phyloP scores from a whole-genome alignment of 805 yeast species.

The Henningerozyma blattae region DNA sequence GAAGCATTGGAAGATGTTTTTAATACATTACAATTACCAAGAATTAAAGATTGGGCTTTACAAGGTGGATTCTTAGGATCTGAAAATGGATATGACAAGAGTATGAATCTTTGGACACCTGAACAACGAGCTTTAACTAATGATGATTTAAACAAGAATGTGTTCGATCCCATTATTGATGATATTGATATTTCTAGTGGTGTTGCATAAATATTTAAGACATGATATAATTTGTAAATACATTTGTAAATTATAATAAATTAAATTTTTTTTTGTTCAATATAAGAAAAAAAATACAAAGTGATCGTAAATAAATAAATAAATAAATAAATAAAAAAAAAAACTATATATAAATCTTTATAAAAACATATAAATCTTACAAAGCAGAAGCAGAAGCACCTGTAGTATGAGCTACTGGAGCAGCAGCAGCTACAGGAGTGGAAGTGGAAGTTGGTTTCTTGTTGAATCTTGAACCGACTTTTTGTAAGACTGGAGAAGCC shows the following conservation, averaged over 20 bases:
- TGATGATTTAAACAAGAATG: conserved; percentile 54
- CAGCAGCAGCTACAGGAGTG: background rate
- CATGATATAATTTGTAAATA: too few species aligned
- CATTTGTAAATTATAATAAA: too few species aligned
- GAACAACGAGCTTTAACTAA: conserved; percentile 57
- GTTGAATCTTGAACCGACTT: background rate
- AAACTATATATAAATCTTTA: too few species aligned
- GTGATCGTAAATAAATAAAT: too few species aligned
- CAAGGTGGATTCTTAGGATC: conserved; percentile 90
- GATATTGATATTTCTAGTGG: conserved; percentile 69
- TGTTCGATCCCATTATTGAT: conserved; percentile 46
- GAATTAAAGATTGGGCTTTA: conserved; percentile 64
- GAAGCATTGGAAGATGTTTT: conserved; percentile 75
- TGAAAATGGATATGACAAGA: conserved; percentile 31
- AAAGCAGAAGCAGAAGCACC: background rate
- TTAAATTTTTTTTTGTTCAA: too few species aligned
- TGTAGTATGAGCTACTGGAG: background rate
- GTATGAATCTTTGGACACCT: conserved; percentile 79
- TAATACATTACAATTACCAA: conserved; percentile 57
- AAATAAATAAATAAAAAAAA: too few species aligned
- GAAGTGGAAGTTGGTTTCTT: background rate
- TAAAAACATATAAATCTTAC: too few species aligned
- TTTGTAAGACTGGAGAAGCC: background rate
- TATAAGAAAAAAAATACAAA: too few species aligned
- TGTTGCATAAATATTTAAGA: too few species aligned